Base-by-base conservation (phyloP, 2,329 filamentous ascomycete genomes). In the Beauveria rudraprayagi region DNA sequence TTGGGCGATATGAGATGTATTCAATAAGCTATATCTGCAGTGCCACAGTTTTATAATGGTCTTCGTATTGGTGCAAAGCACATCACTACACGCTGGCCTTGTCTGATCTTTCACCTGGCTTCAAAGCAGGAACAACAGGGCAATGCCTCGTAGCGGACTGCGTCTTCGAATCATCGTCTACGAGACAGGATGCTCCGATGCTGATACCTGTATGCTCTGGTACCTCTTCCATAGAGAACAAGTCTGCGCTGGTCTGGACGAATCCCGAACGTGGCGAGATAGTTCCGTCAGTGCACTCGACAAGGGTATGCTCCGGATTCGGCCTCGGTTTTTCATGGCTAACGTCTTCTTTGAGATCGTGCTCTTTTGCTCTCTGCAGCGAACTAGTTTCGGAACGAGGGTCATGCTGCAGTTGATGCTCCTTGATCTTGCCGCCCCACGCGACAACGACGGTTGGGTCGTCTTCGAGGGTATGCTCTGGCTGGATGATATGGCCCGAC, bases 401-500 rank as follows among this genome's bases (percentile, higher is more conserved):
- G 14, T 60, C 56, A 6, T 52, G 48, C 11, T 55, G 41, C 17
- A 61, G 22, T n/a, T 37, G 14, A 43, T 61, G 59, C 34, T 61
- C 59, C 17, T 56, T 61, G 43, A 37, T 34, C 34, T 56, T 61
- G 5, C 34, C 44, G 5, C 34, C 43, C n/a, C 52, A 8, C 8
- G 37, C 34, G 11, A n/a, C 30, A 7, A 60, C 52, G n/a, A 24
- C 6, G 22, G 52, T 61, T 56, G 19, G 22, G 24, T 56, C 59
- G 26, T 61, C 52, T 5, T 55, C 41, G 17, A 61, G 22, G 8
- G 43, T 26, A 30, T 61, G 52, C 34, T 61, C 59, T 34, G 59
- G 59, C 17, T 61, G 59, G n/a, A 56, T 61, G 6, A 61, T 61
- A 24, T 43, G 30, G 1, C 59, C 59, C 3, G 59, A 56, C 14